phyloP scores from a whole-genome alignment of 1,139 yeast genomes.

The Suhomyces yuchorum region DNA sequence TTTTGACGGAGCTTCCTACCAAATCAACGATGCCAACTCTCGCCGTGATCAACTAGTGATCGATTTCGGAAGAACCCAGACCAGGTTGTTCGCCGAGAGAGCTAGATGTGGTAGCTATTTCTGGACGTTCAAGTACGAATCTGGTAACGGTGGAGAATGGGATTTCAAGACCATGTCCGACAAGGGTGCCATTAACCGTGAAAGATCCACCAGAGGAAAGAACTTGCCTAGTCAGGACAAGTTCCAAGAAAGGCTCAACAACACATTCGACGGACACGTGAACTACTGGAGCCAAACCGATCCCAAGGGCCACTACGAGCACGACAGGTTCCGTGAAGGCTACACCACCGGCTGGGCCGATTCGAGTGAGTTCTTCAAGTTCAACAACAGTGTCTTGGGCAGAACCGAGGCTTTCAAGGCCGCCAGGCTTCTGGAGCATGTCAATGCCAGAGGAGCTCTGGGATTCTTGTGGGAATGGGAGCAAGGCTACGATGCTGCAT shows the following conservation, averaged over 20 bases:
- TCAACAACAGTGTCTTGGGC: slow-evolving; percentile 73
- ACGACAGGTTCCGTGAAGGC: slow-evolving; percentile 79
- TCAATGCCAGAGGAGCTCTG: slow-evolving; percentile 54
- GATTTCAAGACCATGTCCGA: slow-evolving; percentile 80
- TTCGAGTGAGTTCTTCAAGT: slow-evolving; percentile 62
- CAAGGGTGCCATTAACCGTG: slow-evolving; percentile 53
- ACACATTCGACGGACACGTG: slow-evolving; percentile 50
- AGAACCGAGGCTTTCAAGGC: slow-evolving; percentile 68
- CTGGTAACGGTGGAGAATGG: slow-evolving; percentile 97
- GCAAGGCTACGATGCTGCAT: slow-evolving; percentile 74
- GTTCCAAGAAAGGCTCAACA: slow-evolving; percentile 42
- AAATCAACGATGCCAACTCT: slow-evolving; percentile 50
- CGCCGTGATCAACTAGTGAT: slow-evolving; percentile 38
- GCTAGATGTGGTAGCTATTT: slow-evolving; percentile 75
- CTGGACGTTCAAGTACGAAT: slow-evolving; percentile 88
- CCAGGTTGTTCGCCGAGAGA: slow-evolving; percentile 46
- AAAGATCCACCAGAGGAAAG: slow-evolving; percentile 26
- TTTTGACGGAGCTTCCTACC: slow-evolving; percentile 75
- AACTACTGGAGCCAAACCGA: slow-evolving; percentile 71
- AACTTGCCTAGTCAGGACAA: slow-evolving; percentile 42
- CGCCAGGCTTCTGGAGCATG: slow-evolving; percentile 56
- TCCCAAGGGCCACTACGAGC: slow-evolving; percentile 66
- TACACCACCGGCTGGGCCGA: slow-evolving; percentile 76
- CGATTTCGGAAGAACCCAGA: slow-evolving; percentile 46
- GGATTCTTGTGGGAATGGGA: slow-evolving; percentile 82